phyloP scores from a whole-genome alignment of 495 filamentous ascomycete genomes.

The Talaromyces proteolyticus region DNA sequence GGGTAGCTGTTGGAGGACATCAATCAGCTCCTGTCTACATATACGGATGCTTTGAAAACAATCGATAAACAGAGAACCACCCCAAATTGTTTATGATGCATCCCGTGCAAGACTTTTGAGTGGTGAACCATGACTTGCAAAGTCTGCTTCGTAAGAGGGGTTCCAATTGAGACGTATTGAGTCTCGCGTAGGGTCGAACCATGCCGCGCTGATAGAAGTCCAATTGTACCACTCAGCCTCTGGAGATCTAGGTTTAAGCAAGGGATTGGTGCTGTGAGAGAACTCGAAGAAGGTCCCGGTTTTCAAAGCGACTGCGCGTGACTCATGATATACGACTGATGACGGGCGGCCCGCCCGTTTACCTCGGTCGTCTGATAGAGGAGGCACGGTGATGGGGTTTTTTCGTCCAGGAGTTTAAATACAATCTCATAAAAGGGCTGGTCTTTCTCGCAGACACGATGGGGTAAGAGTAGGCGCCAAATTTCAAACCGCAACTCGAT shows the following conservation, averaged over 20 bases:
- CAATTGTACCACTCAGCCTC: background rate
- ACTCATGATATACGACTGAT: conserved; percentile 5
- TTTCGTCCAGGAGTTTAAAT: background rate
- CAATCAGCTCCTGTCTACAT: background rate
- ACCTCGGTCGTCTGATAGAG: conserved; percentile 1
- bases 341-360: conserved; percentile 1
- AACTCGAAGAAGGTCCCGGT: background rate
- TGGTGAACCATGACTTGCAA: background rate
- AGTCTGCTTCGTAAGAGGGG: background rate
- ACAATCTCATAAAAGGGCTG: background rate
- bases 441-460: conserved; percentile 4
- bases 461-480: conserved; percentile 4
- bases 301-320: background rate
- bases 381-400: background rate
- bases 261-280: background rate
- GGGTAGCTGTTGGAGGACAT: background rate
- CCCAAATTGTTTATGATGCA: background rate
- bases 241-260: background rate
- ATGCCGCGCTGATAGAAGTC: background rate
- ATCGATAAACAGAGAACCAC: background rate
- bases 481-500: conserved; percentile 1
- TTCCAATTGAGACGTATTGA: background rate
- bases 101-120: conserved; percentile 5
- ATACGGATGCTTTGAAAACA: background rate
- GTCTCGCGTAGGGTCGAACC: conserved; percentile 3